Evolutionary conservation across 345 rosid species (phyloP).

Genomic region (Gossypium herbaceum): DNA sequence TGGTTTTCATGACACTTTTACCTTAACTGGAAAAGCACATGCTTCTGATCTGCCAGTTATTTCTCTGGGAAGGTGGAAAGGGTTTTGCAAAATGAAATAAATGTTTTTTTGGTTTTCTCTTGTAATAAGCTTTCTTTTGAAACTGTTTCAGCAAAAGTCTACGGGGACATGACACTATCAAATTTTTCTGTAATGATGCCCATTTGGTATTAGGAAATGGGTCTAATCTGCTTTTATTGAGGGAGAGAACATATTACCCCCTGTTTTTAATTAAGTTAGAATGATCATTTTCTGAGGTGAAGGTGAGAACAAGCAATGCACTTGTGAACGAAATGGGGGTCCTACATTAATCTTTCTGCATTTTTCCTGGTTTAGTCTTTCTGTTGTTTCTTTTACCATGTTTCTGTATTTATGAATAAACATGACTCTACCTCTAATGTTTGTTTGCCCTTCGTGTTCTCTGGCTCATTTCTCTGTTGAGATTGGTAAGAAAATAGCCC

Average conservation of each 20-base stretch:
- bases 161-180: neutral
- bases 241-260: neutral
- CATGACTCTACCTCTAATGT: neutral
- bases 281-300: neutral
- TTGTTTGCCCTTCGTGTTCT: neutral
- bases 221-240: slow-evolving; percentile 12
- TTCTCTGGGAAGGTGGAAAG: neutral
- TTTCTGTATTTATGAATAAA: neutral
- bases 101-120: neutral
- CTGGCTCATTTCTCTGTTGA: slow-evolving; percentile 1
- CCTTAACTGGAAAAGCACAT: neutral
- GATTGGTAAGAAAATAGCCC: slow-evolving; percentile 6
- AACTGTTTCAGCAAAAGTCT: slow-evolving; percentile 1
- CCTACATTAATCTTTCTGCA: neutral
- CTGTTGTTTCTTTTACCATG: neutral
- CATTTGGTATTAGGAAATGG: neutral
- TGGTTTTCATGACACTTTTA: neutral
- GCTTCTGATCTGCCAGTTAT: neutral
- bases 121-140: neutral
- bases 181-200: neutral
- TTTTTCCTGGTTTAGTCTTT: neutral
- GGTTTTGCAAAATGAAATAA: neutral
- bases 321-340: neutral
- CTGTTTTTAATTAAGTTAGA: neutral
- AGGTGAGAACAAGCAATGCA: neutral